Conservation (phyloP, 345 rosid species). For the Eucalyptus camaldulensis region DNA sequence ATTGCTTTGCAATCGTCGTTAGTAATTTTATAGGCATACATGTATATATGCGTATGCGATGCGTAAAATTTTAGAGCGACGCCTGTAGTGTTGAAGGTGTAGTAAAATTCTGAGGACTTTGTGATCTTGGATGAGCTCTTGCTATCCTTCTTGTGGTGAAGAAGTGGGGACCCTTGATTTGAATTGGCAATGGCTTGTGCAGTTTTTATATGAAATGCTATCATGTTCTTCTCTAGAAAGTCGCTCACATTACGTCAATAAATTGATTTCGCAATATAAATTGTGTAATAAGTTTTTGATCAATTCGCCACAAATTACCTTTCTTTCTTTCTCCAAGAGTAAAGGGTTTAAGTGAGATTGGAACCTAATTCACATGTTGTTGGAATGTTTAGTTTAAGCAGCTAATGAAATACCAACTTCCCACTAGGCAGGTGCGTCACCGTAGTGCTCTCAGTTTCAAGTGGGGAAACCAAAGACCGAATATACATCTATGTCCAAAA, state of each 20-base stretch:
- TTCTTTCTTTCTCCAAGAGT: neutral
- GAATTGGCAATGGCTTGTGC: no score
- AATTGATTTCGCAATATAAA: neutral
- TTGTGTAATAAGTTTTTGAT: neutral
- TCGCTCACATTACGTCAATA: neutral
- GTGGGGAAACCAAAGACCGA: neutral
- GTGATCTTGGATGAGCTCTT: no score
- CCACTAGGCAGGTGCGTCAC: fast-evolving
- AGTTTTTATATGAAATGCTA: no score
- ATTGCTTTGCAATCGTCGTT: no score
- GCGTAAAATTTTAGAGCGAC: no score
- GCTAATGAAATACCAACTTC: fast-evolving
- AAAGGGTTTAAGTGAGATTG: neutral
- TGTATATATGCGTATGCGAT: no score
- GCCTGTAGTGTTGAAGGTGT: no score
- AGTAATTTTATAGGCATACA: no score
- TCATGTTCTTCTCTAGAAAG: no score
- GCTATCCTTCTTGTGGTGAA: no score
- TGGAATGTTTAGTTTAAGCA: neutral
- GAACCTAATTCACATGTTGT: neutral
- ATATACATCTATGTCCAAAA: neutral
- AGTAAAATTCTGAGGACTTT: no score
- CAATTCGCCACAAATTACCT: neutral
- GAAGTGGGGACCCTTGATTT: no score
- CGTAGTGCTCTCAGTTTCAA: neutral